Base-by-base conservation (phyloP, 306 rosid species). In the Pyrus communis region DNA sequence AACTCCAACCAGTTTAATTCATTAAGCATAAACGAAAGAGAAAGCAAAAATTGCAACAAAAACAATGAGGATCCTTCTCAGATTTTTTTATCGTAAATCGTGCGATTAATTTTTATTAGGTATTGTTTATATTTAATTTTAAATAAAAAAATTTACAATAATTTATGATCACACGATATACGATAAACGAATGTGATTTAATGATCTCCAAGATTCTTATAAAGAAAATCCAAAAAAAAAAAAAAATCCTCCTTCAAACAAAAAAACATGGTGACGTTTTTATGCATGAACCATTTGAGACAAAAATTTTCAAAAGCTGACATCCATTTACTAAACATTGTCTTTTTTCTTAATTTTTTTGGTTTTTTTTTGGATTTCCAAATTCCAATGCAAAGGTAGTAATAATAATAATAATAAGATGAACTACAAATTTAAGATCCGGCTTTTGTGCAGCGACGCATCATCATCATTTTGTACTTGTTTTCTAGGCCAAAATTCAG, bases 41-140 rank as follows among this genome's bases (percentile, higher is more conserved):
- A 30, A 63, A 49, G 42, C 1, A 17, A 63, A 61, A 11, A 61
- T 51, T 46, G 52, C 18, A 46, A 15, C 55, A 49, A 49, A 2
- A 35, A 7, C 9, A 35, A 35, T 35, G 40, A 35, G 9, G 40
- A 35, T 35, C 2, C 9, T 33, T 33, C 5, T 0, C 1, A 0
- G 7, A 33, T 35, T 0, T 0, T 0, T 35, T 35, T 0, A 35
- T 35, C 9, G 40, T 35, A 35, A 0, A 6, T 35, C 9, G 40
- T 35, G 0, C 2, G 40, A 0, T 1, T 2, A 7, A 2, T 7
- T 35, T 35, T 35, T 35, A 0, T 7, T 0, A 6, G 0, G 0
- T 35, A 35, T 0, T 6, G 9, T 35, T 35, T 35, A 35, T 35
- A 35, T 7, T 35, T 7, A 35, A 35, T 35, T 35, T 35, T 35